phyloP scores from a whole-genome alignment of 2,329 filamentous ascomycete species.

The Gaeumannomyces sp. region DNA sequence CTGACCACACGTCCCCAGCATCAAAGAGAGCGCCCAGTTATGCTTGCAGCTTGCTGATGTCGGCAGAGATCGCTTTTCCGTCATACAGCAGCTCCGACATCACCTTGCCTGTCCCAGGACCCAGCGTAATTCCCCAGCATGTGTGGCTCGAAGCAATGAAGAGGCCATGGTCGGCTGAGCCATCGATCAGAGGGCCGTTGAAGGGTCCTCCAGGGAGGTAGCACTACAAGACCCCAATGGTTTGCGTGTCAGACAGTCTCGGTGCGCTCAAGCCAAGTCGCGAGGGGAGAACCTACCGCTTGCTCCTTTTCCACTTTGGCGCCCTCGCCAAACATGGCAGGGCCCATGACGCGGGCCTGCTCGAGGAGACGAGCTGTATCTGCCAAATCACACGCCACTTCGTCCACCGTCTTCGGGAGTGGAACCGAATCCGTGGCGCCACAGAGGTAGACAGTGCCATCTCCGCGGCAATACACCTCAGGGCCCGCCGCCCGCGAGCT shows the following conservation, averaged over 20 bases:
- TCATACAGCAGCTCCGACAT: slow-evolving; percentile 72
- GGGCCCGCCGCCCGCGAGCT: slow-evolving; percentile 57
- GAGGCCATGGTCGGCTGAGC: slow-evolving; percentile 50
- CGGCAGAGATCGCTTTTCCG: slow-evolving; percentile 60
- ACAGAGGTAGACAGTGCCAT: slow-evolving; percentile 87
- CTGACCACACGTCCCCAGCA: too few relatives aligned
- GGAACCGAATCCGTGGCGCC: slow-evolving; percentile 53
- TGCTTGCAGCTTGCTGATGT: slow-evolving; percentile 48
- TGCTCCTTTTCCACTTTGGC: slow-evolving; percentile 64
- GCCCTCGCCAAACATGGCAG: slow-evolving; percentile 39
- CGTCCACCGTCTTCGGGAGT: slow-evolving; percentile 67
- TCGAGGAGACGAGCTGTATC: slow-evolving; percentile 82
- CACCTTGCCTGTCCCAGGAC: slow-evolving; percentile 63
- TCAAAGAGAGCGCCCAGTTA: neutral
- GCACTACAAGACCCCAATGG: slow-evolving; percentile 55
- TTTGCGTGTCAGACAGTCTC: neutral
- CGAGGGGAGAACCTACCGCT: slow-evolving; percentile 35
- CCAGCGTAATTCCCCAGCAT: slow-evolving; percentile 64
- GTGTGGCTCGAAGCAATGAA: slow-evolving; percentile 69
- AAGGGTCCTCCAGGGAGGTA: slow-evolving; percentile 59
- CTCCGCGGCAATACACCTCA: slow-evolving; percentile 88
- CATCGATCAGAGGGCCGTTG: slow-evolving; percentile 8
- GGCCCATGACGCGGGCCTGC: slow-evolving; percentile 62
- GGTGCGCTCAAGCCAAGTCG: neutral
- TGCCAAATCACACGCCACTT: slow-evolving; percentile 66